Conservation (phyloP, 164 flowering plant genomes). For the Chimonanthus salicifolius region DNA sequence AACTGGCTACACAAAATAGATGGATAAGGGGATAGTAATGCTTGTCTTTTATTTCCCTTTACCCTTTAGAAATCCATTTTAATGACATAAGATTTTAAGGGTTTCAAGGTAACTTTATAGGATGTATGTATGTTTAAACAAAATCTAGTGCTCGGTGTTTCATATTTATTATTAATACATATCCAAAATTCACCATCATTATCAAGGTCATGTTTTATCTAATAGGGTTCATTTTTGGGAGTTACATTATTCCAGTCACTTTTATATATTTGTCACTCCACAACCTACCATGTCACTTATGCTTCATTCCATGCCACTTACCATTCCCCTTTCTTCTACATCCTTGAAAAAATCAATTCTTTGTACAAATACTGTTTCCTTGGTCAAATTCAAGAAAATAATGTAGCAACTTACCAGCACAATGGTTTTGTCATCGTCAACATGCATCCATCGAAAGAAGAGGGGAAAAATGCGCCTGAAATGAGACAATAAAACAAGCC, state of each 20-base stretch:
- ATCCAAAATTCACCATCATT: too few relatives aligned
- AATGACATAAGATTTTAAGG: too few relatives aligned
- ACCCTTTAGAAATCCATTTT: too few relatives aligned
- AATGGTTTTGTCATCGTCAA: slow-evolving; percentile 83
- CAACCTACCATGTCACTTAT: too few relatives aligned
- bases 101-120: not conserved
- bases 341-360: too few relatives aligned
- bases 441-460: slow-evolving; percentile 88
- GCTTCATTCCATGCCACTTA: too few relatives aligned
- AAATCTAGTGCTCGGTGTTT: not conserved
- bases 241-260: too few relatives aligned
- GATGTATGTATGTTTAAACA: not conserved
- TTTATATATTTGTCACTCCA: too few relatives aligned
- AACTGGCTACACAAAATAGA: not conserved
- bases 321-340: too few relatives aligned
- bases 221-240: too few relatives aligned
- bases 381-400: not conserved
- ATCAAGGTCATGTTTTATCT: too few relatives aligned
- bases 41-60: not conserved
- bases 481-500: slow-evolving; percentile 76
- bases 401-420: slow-evolving; percentile 48
- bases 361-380: not conserved
- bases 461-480: slow-evolving; percentile 85
- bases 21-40: not conserved
- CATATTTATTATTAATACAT: not conserved